phyloP scores from a whole-genome alignment of 2,329 filamentous ascomycete genomes.

The Ascochyta clinopodiicola region DNA sequence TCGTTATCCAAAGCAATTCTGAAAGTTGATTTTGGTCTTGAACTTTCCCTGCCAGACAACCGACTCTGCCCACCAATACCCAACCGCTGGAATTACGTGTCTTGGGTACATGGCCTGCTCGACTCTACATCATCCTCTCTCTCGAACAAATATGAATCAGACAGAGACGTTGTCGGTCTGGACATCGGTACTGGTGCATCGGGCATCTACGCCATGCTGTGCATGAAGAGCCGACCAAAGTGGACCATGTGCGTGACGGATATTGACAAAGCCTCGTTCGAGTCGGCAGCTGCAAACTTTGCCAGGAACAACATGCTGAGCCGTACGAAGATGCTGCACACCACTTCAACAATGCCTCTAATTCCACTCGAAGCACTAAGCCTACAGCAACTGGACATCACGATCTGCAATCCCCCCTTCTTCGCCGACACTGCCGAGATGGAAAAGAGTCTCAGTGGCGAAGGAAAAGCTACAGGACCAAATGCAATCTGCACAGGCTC shows the following conservation, averaged over 20 bases:
- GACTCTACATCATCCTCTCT: conserved; percentile 67
- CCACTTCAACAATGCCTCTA: conserved; percentile 60
- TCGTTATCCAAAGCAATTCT: conserved; percentile 80
- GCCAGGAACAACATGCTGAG: conserved; percentile 67
- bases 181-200: conserved; percentile 93
- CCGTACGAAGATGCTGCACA: conserved; percentile 69
- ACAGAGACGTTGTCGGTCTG: conserved; percentile 69
- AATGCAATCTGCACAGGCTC: conserved; percentile 79
- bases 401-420: conserved; percentile 95
- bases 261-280: conserved; percentile 74
- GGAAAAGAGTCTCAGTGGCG: conserved; percentile 61
- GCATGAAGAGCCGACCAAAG: conserved; percentile 67
- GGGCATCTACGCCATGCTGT: conserved; percentile 88
- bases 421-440: conserved; percentile 79
- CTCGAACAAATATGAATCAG: conserved; percentile 54
- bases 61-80: conserved; percentile 83
- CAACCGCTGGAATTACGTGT: conserved; percentile 82
- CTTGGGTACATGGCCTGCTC: conserved; percentile 84
- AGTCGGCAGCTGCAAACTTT: conserved; percentile 72
- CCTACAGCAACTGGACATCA: conserved; percentile 73
- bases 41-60: conserved; percentile 74
- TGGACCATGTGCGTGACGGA: conserved; percentile 70
- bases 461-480: conserved; percentile 70
- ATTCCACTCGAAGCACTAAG: conserved; percentile 67
- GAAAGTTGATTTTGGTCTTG: conserved; percentile 74